Conservation (phyloP, 2,329 filamentous ascomycete genomes). For the Aulographum hederae region DNA sequence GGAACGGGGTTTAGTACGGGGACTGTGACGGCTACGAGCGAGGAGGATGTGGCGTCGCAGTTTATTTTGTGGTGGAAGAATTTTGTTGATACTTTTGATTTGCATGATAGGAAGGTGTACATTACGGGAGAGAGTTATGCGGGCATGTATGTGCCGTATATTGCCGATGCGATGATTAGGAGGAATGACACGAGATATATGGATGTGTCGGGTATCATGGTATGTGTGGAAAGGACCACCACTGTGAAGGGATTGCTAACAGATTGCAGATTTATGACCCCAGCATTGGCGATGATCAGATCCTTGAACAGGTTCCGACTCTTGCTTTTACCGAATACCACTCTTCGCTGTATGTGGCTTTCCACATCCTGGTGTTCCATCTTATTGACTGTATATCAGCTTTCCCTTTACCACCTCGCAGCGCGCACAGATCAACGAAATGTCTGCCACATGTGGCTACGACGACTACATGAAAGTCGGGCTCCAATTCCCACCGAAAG, state of each 20-base stretch:
- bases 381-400: no score
- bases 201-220: conserved; percentile 13
- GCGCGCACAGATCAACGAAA: conserved; percentile 18
- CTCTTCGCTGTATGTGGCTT: conserved; percentile 20
- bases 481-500: conserved; percentile 16
- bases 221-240: conserved; percentile 16
- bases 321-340: conserved; percentile 24
- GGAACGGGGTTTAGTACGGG: conserved; percentile 18
- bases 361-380: no score
- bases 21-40: conserved; percentile 16
- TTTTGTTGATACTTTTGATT: conserved; percentile 30
- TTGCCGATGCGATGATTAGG: conserved; percentile 12
- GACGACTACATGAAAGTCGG: conserved; percentile 24
- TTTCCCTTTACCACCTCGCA: no score
- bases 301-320: conserved; percentile 10
- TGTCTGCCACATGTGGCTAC: conserved; percentile 27
- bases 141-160: conserved; percentile 15
- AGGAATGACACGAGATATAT: conserved; percentile 12
- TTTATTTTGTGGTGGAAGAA: conserved; percentile 30
- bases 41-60: conserved; percentile 21
- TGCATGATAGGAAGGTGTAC: conserved; percentile 31
- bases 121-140: conserved; percentile 14
- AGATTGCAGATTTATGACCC: conserved; percentile 2
- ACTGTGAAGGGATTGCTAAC: no score
- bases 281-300: conserved; percentile 8